Conservation (phyloP, 768 basidiomycete species). For the Mycena venus region DNA sequence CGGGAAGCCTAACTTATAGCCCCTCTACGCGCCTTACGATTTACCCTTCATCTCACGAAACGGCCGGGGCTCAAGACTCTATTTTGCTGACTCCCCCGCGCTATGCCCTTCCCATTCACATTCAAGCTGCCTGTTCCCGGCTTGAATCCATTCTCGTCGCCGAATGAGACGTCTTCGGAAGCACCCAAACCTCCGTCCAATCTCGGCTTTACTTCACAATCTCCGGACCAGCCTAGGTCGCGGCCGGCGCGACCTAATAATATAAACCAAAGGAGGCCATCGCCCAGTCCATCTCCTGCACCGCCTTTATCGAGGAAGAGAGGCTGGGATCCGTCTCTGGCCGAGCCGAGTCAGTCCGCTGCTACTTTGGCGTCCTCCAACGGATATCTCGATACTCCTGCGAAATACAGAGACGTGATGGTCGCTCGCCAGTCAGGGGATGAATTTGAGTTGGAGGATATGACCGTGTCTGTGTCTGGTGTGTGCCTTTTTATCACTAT, state of each 20-base stretch:
- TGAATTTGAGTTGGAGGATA: slow-evolving; percentile 45
- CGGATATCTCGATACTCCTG: slow-evolving; percentile 80
- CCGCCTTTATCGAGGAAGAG: slow-evolving; percentile 68
- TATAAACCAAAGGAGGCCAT: slow-evolving; percentile 38
- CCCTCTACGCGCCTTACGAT: neutral
- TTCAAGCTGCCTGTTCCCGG: slow-evolving; percentile 78
- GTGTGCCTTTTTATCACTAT: slow-evolving; percentile 32
- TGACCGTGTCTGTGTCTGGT: slow-evolving; percentile 39
- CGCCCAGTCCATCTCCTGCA: slow-evolving; percentile 51
- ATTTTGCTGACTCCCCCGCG: neutral
- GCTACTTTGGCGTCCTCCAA: slow-evolving; percentile 66
- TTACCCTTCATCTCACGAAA: slow-evolving; percentile 4
- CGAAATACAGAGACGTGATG: slow-evolving; percentile 70
- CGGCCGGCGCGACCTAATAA: slow-evolving; percentile 38
- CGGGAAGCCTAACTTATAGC: slow-evolving; percentile 7
- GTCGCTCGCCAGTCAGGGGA: slow-evolving; percentile 50
- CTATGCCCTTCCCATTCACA: slow-evolving; percentile 77
- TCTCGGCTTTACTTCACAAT: slow-evolving; percentile 36
- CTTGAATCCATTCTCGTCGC: slow-evolving; percentile 72
- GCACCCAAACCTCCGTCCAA: slow-evolving; percentile 26
- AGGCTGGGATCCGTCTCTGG: slow-evolving; percentile 78
- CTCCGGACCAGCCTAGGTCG: slow-evolving; percentile 36
- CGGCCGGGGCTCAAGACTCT: slow-evolving; percentile 19
- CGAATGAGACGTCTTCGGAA: slow-evolving; percentile 11
- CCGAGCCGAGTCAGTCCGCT: slow-evolving; percentile 67